A percentile compares a stretch with the other conserved stretches of the same genome.
These are phyloP conservation scores for Euptelea pleiosperma DNA, from an alignment of 164 flowering plant species.

Conservation along the genomic window DNA sequence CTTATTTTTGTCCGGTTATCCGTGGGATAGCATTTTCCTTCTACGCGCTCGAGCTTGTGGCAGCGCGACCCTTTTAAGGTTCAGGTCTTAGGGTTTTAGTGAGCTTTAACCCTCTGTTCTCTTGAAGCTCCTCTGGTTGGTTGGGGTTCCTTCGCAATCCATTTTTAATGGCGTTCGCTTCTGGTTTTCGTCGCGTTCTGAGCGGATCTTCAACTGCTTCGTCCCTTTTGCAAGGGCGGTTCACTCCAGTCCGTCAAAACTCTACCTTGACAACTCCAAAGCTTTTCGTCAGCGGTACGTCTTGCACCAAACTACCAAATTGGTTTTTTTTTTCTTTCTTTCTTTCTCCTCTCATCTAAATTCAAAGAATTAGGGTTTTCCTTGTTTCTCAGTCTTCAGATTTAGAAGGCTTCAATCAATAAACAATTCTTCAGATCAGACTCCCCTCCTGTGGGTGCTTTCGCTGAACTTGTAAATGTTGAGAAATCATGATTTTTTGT, in stretches of 20 bases:
- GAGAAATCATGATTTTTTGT: background rate
- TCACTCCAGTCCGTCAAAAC: slow-evolving; percentile 28
- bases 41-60: too few species aligned
- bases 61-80: too few species aligned
- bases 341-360: too few species aligned
- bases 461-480: background rate
- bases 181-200: slow-evolving; percentile 37
- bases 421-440: background rate
- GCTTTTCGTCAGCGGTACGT: slow-evolving; percentile 66
- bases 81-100: too few species aligned
- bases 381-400: background rate
- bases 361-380: too few species aligned
- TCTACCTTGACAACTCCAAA: slow-evolving; percentile 59
- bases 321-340: background rate
- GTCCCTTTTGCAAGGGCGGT: slow-evolving; percentile 24
- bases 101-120: too few species aligned
- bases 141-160: too few species aligned
- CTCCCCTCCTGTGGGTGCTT: background rate
- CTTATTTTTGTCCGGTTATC: too few species aligned
- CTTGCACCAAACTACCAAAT: background rate
- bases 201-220: slow-evolving; percentile 27
- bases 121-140: too few species aligned
- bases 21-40: too few species aligned
- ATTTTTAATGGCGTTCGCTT: slow-evolving; percentile 36
- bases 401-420: background rate